These are phyloP conservation scores for Thielaviopsis euricoi DNA, from an alignment of 2,329 filamentous ascomycete genomes.

Conservation along the genomic window DNA sequence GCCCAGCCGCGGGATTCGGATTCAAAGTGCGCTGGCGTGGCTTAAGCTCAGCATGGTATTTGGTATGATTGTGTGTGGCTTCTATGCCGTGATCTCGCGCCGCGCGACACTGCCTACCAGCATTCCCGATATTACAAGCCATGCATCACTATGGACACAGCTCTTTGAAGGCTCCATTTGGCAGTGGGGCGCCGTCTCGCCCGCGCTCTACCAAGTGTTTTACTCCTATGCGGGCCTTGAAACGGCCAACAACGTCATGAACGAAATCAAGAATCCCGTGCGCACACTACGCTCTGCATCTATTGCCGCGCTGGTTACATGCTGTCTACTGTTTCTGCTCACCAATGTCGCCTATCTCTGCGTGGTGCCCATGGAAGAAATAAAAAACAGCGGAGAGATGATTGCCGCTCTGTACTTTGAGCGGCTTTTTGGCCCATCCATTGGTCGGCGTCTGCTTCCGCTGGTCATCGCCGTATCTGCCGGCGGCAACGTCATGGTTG, in stretches of 20 bases:
- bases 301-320: conserved; percentile 40
- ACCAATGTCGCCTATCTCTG: conserved; percentile 47
- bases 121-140: not conserved
- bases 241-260: conserved; percentile 55
- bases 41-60: conserved; percentile 42
- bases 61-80: conserved; percentile 44
- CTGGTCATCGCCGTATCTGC: conserved; percentile 51
- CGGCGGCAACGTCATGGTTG: conserved; percentile 56
- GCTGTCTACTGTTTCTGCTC: conserved; percentile 48
- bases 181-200: conserved; percentile 52
- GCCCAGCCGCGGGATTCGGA: conserved; percentile 36
- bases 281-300: conserved; percentile 47
- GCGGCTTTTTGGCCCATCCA: conserved; percentile 38
- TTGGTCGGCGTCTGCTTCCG: conserved; percentile 42
- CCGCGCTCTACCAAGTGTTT: conserved; percentile 50
- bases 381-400: conserved; percentile 48
- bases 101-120: conserved; percentile 14
- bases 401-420: conserved; percentile 54
- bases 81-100: conserved; percentile 38
- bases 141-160: conserved; percentile 27
- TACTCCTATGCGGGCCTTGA: conserved; percentile 52
- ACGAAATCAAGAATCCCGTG: conserved; percentile 53
- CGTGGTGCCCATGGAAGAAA: conserved; percentile 50
- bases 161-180: conserved; percentile 51
- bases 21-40: conserved; percentile 47